phyloP scores from a whole-genome alignment of 371 early-diverging fungal species.

The Nematocida sp. region DNA sequence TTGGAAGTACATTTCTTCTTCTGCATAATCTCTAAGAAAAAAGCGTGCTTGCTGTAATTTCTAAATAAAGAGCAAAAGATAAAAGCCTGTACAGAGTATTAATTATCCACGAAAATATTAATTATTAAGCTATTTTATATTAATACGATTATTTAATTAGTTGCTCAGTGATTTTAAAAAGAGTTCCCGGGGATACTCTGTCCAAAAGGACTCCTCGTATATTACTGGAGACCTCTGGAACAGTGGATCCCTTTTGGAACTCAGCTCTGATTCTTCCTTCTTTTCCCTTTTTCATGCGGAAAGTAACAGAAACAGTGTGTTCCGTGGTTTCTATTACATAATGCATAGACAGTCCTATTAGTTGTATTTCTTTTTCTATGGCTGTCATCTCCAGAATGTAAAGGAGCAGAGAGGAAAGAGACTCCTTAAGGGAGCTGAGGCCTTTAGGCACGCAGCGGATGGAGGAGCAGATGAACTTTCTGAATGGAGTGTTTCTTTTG shows the following conservation, averaged over 20 bases:
- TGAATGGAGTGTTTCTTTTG: slow-evolving; percentile 3
- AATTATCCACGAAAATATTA: too few species aligned
- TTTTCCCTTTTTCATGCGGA: slow-evolving; percentile 30
- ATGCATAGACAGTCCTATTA: slow-evolving; percentile 26
- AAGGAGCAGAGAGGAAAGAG: slow-evolving; percentile 14
- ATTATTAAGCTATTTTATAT: too few species aligned
- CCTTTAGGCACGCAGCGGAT: background rate
- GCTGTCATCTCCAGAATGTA: slow-evolving; percentile 46
- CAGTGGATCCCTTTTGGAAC: background rate
- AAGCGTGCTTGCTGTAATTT: too few species aligned
- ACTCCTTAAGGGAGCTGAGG: slow-evolving; percentile 3
- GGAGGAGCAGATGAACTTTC: slow-evolving; percentile 11
- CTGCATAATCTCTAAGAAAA: background rate
- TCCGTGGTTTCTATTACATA: slow-evolving; percentile 24
- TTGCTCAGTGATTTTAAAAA: too few species aligned
- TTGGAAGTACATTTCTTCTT: background rate
- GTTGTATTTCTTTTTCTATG: slow-evolving; percentile 38
- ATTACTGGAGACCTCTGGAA: slow-evolving; percentile 30
- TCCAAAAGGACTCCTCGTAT: slow-evolving; percentile 16
- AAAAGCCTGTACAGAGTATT: too few species aligned
- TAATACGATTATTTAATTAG: too few species aligned
- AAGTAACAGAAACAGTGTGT: background rate
- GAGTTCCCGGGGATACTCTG: too few species aligned
- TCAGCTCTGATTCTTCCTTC: slow-evolving; percentile 15
- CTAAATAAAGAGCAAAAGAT: too few species aligned